A percentile compares a stretch with the other conserved stretches of the same genome.
phyloP scores from a whole-genome alignment of 139 green algal species.

The Volvox reticuliferus region DNA sequence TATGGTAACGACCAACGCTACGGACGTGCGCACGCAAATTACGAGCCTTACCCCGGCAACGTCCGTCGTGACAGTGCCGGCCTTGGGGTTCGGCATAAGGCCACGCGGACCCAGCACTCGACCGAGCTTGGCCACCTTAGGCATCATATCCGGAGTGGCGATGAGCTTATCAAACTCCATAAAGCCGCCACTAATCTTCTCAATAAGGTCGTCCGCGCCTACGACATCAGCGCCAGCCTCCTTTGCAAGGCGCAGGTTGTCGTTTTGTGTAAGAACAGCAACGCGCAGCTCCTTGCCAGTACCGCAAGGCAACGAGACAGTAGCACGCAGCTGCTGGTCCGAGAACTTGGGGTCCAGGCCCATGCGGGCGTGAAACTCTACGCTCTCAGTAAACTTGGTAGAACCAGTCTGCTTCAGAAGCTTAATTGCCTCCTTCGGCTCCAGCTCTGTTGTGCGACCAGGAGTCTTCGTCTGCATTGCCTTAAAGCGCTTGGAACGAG shows the following conservation, averaged over 20 bases:
- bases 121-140: constrained; percentile 98
- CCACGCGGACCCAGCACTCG: constrained; percentile 93
- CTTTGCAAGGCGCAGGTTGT: constrained; percentile 87
- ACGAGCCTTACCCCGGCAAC: constrained; percentile 80
- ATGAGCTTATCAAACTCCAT: constrained; percentile 99
- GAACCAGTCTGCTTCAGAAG: constrained; percentile 78
- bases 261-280: constrained; percentile 92
- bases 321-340: constrained; percentile 99
- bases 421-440: constrained; percentile 81
- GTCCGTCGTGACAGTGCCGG: constrained; percentile 99
- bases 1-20: too few relatives aligned
- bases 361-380: constrained; percentile 93
- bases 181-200: constrained; percentile 94
- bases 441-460: constrained; percentile 60
- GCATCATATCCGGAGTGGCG: constrained; percentile 99
- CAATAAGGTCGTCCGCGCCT: constrained; percentile 95
- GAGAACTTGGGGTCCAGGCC: constrained; percentile 94
- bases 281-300: constrained; percentile 96
- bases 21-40: too few relatives aligned
- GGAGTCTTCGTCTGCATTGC: constrained; percentile 65
- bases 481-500: constrained; percentile 66
- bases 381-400: constrained; percentile 97
- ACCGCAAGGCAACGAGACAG: constrained; percentile 93
- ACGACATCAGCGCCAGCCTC: constrained; percentile 93
- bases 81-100: constrained; percentile 99